These are phyloP conservation scores for Dysphania ambrosioides DNA, from an alignment of 148 eudicot genomes.

Conservation along the genomic window DNA sequence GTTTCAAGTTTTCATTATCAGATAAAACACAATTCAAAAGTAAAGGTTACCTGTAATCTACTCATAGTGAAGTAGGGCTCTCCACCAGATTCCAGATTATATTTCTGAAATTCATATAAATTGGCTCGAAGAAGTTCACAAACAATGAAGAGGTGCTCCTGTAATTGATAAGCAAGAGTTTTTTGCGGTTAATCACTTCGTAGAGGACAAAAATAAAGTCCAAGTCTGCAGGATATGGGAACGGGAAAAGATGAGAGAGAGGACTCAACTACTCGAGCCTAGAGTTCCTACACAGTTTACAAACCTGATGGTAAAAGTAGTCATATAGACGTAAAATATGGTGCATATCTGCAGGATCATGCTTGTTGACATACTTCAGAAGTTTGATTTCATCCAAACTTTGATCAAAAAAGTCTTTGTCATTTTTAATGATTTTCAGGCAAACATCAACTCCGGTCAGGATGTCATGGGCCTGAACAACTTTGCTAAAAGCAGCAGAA, in stretches of 20 bases:
- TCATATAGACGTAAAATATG: slow-evolving; percentile 92
- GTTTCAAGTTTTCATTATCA: neutral
- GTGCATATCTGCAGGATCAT: slow-evolving; percentile 75
- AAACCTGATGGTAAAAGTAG: slow-evolving; percentile 89
- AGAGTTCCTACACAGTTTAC: neutral
- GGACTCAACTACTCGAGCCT: neutral
- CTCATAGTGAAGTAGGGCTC: slow-evolving; percentile 81
- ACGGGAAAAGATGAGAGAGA: neutral
- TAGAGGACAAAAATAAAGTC: neutral
- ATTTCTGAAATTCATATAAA: slow-evolving; percentile 92
- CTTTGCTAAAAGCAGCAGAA: slow-evolving; percentile 97
- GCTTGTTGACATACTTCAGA: slow-evolving; percentile 90
- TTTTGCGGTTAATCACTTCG: neutral
- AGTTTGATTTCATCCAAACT: slow-evolving; percentile 97
- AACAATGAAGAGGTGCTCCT: slow-evolving; percentile 98
- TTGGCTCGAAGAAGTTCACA: slow-evolving; percentile 93
- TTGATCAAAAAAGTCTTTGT: slow-evolving; percentile 97
- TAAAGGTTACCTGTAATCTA: slow-evolving; percentile 65
- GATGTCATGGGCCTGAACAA: slow-evolving; percentile 89
- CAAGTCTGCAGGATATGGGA: neutral
- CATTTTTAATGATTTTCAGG: slow-evolving; percentile 91
- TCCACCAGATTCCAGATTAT: slow-evolving; percentile 76
- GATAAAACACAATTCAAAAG: neutral
- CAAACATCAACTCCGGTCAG: slow-evolving; percentile 82
- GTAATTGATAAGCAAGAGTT: slow-evolving; percentile 13